Conservation (phyloP, 345 rosid species). For the Populus euphratica region DNA sequence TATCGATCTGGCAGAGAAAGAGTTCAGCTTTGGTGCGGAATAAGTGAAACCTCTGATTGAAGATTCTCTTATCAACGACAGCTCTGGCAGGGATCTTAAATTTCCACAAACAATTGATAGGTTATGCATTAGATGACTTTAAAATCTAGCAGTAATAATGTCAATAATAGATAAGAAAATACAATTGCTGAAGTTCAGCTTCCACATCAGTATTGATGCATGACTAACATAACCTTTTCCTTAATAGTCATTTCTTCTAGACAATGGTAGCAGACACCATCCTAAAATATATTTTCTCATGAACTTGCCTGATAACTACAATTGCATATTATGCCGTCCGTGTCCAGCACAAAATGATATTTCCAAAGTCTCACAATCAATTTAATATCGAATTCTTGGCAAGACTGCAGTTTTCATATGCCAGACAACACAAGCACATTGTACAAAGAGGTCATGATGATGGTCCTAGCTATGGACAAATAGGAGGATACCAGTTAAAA, state of each 20-base stretch:
- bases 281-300: background rate
- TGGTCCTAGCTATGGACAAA: no score
- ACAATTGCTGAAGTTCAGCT: background rate
- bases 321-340: background rate
- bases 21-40: slow-evolving; percentile 44
- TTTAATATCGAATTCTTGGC: background rate
- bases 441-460: background rate
- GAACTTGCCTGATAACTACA: background rate
- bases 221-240: no score
- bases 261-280: no score
- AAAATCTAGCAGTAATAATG: background rate
- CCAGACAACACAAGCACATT: slow-evolving; percentile 2
- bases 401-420: background rate
- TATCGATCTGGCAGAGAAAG: slow-evolving; percentile 44
- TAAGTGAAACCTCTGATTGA: slow-evolving; percentile 57
- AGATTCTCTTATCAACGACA: slow-evolving; percentile 59
- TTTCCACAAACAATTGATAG: slow-evolving; percentile 1
- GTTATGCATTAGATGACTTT: background rate
- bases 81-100: slow-evolving; percentile 73
- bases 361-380: no score
- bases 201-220: no score
- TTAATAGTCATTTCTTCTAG: no score
- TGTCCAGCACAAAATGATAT: background rate
- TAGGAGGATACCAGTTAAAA: no score
- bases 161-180: background rate